These are phyloP conservation scores for Bromus sterilis DNA, from an alignment of 176 grass and related monocot species.

Conservation along the genomic window DNA sequence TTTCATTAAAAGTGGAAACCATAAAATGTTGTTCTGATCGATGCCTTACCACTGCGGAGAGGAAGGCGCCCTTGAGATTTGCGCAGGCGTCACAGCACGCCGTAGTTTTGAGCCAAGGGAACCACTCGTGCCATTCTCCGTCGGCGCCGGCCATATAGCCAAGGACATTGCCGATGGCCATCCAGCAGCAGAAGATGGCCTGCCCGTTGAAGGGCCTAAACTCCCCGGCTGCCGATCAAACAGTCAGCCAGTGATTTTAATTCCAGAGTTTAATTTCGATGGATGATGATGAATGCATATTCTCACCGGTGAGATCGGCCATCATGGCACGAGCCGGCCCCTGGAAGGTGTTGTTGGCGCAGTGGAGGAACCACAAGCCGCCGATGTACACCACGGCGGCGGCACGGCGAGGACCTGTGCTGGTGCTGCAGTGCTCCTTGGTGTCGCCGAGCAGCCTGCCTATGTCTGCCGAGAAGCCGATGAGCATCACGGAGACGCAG, in stretches of 20 bases:
- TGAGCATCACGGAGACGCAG: conserved; percentile 28
- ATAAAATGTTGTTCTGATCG: not conserved
- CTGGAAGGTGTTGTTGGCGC: conserved; percentile 76
- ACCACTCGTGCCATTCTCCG: conserved; percentile 24
- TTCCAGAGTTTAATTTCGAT: not conserved
- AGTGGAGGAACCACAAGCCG: conserved; percentile 86
- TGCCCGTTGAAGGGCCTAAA: conserved; percentile 31
- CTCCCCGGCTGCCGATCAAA: not conserved
- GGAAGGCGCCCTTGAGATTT: conserved; percentile 41
- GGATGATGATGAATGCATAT: not conserved
- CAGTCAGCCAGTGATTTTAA: not conserved
- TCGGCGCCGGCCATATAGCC: conserved; percentile 55
- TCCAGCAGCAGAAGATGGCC: conserved; percentile 74
- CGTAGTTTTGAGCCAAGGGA: conserved; percentile 31
- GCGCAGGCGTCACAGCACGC: conserved; percentile 45
- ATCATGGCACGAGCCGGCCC: conserved; percentile 37
- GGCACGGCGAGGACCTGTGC: conserved; percentile 37
- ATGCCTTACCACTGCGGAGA: conserved; percentile 35
- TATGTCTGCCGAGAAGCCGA: conserved; percentile 78
- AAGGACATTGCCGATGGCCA: conserved; percentile 74
- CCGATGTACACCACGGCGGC: conserved; percentile 56
- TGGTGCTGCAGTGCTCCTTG: conserved; percentile 57
- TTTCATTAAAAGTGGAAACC: not conserved
- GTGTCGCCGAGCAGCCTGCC: conserved; percentile 56
- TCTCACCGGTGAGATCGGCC: conserved; percentile 32